A percentile compares a stretch with the other conserved stretches of the same genome.
These are phyloP conservation scores for Cichorium intybus DNA, from an alignment of 140 eudicot genomes.

Conservation along the genomic window DNA sequence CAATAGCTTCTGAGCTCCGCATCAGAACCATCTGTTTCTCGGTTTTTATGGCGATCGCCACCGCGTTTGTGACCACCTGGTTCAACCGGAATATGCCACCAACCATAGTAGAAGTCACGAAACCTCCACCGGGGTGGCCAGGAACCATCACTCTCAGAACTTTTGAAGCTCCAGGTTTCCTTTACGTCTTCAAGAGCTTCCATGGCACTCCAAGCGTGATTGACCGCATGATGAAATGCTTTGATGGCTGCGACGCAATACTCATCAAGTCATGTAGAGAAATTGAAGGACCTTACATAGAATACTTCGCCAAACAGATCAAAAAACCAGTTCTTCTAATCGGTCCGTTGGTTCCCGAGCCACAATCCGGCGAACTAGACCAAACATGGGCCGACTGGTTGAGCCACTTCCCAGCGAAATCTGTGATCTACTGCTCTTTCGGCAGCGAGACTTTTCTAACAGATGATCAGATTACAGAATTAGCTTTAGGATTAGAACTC, in stretches of 20 bases:
- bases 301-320: constrained; percentile 30
- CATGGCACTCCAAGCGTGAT: constrained; percentile 28
- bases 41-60: constrained; percentile 25
- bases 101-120: constrained; percentile 32
- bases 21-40: constrained; percentile 39
- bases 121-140: constrained; percentile 40
- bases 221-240: constrained; percentile 22
- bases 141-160: constrained; percentile 23
- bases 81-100: constrained; percentile 12
- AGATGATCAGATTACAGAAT: constrained; percentile 43
- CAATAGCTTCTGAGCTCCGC: constrained; percentile 31
- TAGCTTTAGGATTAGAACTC: constrained; percentile 48
- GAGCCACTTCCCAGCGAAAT: constrained; percentile 24
- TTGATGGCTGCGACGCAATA: constrained; percentile 27
- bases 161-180: constrained; percentile 34
- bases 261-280: constrained; percentile 45
- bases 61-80: constrained; percentile 18
- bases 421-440: constrained; percentile 50
- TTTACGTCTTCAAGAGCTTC: constrained; percentile 44
- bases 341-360: constrained; percentile 43
- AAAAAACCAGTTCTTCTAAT: constrained; percentile 31
- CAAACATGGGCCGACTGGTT: constrained; percentile 41
- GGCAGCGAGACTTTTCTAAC: constrained; percentile 51
- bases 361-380: constrained; percentile 34
- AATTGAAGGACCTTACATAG: constrained; percentile 48